phyloP scores from a whole-genome alignment of 371 early-diverging fungal species.

The Apophysomyces variabilis region DNA sequence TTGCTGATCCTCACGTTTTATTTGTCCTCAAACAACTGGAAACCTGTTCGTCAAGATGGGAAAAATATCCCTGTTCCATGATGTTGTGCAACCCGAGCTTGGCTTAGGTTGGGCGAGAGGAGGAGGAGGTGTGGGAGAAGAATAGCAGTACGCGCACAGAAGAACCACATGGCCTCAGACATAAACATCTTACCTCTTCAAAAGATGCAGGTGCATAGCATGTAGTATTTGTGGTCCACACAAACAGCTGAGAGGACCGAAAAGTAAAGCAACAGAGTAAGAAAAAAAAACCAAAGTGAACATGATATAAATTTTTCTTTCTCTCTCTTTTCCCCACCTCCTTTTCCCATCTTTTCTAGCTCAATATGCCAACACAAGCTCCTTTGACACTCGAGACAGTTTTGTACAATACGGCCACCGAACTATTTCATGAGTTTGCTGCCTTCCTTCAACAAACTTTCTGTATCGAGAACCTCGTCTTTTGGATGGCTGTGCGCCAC shows the following conservation, averaged over 20 bases:
- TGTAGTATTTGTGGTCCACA: too few relatives aligned
- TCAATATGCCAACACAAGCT: not conserved
- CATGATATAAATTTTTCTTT: not conserved
- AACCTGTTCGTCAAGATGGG: slow-evolving; percentile 10
- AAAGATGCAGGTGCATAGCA: not conserved
- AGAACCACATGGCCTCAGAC: slow-evolving; percentile 4
- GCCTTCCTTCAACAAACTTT: slow-evolving; percentile 41
- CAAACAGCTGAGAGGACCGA: too few relatives aligned
- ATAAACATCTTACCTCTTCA: slow-evolving; percentile 1
- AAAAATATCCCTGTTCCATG: slow-evolving; percentile 1
- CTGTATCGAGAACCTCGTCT: slow-evolving; percentile 48
- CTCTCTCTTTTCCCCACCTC: not conserved
- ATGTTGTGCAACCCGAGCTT: slow-evolving; percentile 8
- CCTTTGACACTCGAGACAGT: slow-evolving; percentile 37
- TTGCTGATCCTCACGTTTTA: slow-evolving; percentile 9
- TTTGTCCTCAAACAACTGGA: slow-evolving; percentile 7
- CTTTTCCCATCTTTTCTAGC: slow-evolving; percentile 1
- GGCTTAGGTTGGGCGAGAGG: not conserved
- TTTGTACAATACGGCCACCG: slow-evolving; percentile 31
- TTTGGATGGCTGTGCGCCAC: slow-evolving; percentile 49
- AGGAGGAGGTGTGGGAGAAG: not conserved
- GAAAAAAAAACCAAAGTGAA: not conserved
- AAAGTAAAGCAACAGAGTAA: too few relatives aligned
- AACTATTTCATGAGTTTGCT: slow-evolving; percentile 42
- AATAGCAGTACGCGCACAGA: not conserved